Conservation (phyloP, 2,329 filamentous ascomycete genomes). For the Fusarium globosum region DNA sequence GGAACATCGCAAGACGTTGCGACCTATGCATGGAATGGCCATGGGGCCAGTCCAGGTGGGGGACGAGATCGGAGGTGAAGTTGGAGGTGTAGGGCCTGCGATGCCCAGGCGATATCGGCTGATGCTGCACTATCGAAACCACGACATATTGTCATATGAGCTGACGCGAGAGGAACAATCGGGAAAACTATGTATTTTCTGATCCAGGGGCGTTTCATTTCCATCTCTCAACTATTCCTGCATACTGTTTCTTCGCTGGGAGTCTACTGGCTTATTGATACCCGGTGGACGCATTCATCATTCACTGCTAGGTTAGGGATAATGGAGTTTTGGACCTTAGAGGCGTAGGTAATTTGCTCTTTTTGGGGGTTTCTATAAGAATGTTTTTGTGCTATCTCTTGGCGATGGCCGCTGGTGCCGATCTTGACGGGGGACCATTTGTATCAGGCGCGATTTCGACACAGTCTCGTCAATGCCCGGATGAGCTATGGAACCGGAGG, state of each 20-base stretch:
- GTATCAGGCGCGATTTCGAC: neutral
- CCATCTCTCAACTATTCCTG: neutral
- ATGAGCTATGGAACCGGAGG: neutral
- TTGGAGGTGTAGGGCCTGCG: constrained; percentile 25
- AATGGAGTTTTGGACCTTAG: constrained; percentile 14
- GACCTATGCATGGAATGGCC: constrained; percentile 74
- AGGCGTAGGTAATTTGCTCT: neutral
- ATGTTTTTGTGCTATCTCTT: neutral
- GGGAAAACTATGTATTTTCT: constrained; percentile 53
- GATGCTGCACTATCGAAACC: constrained; percentile 77
- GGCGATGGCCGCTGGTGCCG: neutral
- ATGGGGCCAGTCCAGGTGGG: constrained; percentile 70
- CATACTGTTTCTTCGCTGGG: constrained; percentile 5
- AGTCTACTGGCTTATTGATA: constrained; percentile 31
- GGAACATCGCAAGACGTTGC: constrained; percentile 54
- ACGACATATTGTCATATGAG: constrained; percentile 77
- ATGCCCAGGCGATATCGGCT: constrained; percentile 69
- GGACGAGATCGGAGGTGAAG: constrained; percentile 37
- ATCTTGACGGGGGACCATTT: neutral
- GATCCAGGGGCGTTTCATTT: constrained; percentile 24
- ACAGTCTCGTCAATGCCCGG: neutral
- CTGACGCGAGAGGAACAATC: constrained; percentile 58
- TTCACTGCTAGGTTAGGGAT: constrained; percentile 2
- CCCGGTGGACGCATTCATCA: constrained; percentile 21
- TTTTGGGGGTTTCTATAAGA: neutral